These are phyloP conservation scores for Cutaneotrichosporon cyanovorans DNA, from an alignment of 1,284 basidiomycete species.

Conservation along the genomic window DNA sequence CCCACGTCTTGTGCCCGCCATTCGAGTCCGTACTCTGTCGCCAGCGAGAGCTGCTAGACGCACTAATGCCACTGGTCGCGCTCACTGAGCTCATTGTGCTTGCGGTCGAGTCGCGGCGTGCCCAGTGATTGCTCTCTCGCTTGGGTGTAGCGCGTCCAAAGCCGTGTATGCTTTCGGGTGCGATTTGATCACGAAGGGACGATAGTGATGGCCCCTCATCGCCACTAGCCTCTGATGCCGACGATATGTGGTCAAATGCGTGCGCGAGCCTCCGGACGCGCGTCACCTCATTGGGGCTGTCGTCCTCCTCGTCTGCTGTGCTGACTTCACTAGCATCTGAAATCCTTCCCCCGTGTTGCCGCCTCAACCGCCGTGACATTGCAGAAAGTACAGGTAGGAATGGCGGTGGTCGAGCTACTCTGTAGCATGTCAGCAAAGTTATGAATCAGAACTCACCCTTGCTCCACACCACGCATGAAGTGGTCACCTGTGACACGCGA, in stretches of 20 bases:
- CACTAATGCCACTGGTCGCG: constrained; percentile 3
- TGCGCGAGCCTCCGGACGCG: constrained; percentile 36
- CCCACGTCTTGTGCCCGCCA: neutral
- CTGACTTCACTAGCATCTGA: constrained; percentile 22
- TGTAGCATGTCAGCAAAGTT: neutral
- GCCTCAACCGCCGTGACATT: constrained; percentile 33
- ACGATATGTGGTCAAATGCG: constrained; percentile 29
- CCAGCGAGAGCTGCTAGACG: constrained; percentile 9
- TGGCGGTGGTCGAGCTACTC: constrained; percentile 29
- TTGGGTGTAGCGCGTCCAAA: constrained; percentile 14
- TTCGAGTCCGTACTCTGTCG: constrained; percentile 1
- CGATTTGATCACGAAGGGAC: constrained; percentile 24
- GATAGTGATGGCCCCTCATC: constrained; percentile 14
- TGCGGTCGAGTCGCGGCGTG: constrained; percentile 8
- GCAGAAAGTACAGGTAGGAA: constrained; percentile 35
- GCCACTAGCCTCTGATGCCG: constrained; percentile 24
- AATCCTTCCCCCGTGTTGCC: constrained; percentile 14
- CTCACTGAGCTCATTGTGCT: constrained; percentile 2
- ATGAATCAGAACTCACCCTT: neutral
- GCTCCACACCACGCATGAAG: constrained; percentile 24
- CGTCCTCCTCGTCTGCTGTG: constrained; percentile 10
- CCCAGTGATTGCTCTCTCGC: constrained; percentile 4
- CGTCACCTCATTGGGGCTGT: constrained; percentile 12
- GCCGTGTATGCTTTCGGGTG: constrained; percentile 28
- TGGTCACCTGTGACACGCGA: constrained; percentile 30